Base-by-base conservation (phyloP, 495 filamentous ascomycete genomes). In the Glarea lozoyensis region DNA sequence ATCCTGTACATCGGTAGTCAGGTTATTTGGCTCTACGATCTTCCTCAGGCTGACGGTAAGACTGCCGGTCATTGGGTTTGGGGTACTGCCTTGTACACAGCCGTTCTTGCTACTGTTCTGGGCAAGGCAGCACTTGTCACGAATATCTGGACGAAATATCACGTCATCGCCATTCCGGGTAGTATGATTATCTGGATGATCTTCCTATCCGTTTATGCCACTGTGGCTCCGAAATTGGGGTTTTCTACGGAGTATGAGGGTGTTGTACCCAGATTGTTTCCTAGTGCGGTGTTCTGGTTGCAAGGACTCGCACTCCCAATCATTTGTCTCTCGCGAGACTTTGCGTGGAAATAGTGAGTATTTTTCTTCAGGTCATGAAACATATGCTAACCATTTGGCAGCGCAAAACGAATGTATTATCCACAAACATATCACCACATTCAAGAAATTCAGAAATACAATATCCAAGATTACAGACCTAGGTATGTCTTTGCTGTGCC, bases 391-490 rank as follows among this genome's bases (percentile, higher is more conserved):
- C 38, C 19, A 25, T 16, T 13, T 16, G 5, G 10, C 19, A 89
- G 86, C 55, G 81, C 79, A 48, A 96, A 94, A 68, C 81, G 93
- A 29, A 93, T 99, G 85, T 96, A 96, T 67, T 81, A 78, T 45
- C 93, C 93, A 29, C 85, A 96, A 66, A 76, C 86, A 23, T 99
- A 99, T 56, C 93, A 99, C 54, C 93, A 99, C 61, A 87, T 99
- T 33, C 93, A 99, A 66, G 93, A 99, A 65, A 99, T 99, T 50
- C 93, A 99, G 63, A 99, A 99, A 64, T 99, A 94, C 67, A 99
- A 99, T 55, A 93, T 99, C 41, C 93, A 97, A 63, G 93, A 99
- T 67, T 99, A 99, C 61, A 75, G 93, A 48, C 92, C 92, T 31
- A 71, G 90, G 75, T 84, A 75, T 41, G 66, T 43, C 20, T 23